Evolutionary conservation across 495 filamentous ascomycete genomes (phyloP).

Genomic region (Penicillium antarcticum): DNA sequence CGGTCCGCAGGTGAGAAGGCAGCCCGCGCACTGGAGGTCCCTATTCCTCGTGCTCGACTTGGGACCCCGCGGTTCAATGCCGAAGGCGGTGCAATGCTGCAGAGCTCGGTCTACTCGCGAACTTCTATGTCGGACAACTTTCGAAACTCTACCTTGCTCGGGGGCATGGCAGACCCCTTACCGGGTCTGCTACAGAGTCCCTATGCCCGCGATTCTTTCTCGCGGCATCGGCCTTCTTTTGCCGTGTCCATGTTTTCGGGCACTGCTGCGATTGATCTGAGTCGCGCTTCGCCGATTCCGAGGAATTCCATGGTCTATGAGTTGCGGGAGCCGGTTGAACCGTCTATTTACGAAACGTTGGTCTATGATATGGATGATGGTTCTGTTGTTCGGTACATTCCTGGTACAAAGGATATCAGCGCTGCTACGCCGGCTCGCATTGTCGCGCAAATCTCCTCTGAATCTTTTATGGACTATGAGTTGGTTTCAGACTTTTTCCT

Average conservation of each 20-base stretch:
- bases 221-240: conserved; percentile 32
- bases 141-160: conserved; percentile 44
- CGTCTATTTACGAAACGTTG: conserved; percentile 73
- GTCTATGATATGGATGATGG: conserved; percentile 71
- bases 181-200: conserved; percentile 13
- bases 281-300: conserved; percentile 25
- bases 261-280: conserved; percentile 39
- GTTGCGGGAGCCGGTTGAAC: conserved; percentile 45
- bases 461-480: conserved; percentile 94
- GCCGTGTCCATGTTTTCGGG: conserved; percentile 47
- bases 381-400: conserved; percentile 79
- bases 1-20: conserved; percentile 61
- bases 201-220: conserved; percentile 25
- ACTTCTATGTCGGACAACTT: conserved; percentile 52
- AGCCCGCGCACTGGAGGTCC: conserved; percentile 62
- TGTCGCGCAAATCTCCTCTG: conserved; percentile 96
- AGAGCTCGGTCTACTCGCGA: conserved; percentile 64
- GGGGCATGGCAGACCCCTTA: conserved; percentile 23
- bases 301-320: conserved; percentile 42
- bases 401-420: conserved; percentile 67
- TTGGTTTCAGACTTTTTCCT: conserved; percentile 97
- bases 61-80: conserved; percentile 79
- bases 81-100: conserved; percentile 74
- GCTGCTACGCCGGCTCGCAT: conserved; percentile 90
- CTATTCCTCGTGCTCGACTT: conserved; percentile 83